Evolutionary conservation across 805 yeast genomes (phyloP).

Genomic region (Saturnispora mendoncae): DNA sequence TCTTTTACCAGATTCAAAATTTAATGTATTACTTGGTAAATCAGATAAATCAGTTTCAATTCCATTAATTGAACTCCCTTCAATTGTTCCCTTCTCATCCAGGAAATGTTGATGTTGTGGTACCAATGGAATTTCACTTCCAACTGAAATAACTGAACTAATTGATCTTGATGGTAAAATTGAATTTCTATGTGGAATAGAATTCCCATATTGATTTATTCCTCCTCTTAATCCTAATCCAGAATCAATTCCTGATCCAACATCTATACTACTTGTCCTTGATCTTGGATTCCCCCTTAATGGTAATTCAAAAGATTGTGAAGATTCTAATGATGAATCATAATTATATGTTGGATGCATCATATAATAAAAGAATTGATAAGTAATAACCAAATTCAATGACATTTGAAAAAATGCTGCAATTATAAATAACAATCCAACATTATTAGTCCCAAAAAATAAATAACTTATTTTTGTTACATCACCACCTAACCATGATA

Average conservation of each 20-base stretch:
- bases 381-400: conserved; percentile 63
- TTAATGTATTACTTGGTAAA: not conserved
- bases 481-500: conserved; percentile 90
- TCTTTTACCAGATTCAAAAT: not conserved
- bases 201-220: too few species aligned
- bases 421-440: conserved; percentile 53
- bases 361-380: conserved; percentile 61
- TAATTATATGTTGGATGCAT: conserved; percentile 10
- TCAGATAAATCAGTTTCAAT: conserved; percentile 2
- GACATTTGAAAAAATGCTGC: conserved; percentile 75
- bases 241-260: too few species aligned
- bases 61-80: not conserved
- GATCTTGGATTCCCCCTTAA: conserved; percentile 1
- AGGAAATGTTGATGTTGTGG: conserved; percentile 13
- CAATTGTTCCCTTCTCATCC: too few species aligned
- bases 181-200: too few species aligned
- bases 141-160: conserved; percentile 1
- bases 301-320: conserved; percentile 9
- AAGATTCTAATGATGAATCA: not conserved
- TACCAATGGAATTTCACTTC: conserved; percentile 1
- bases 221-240: too few species aligned
- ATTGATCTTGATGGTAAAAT: conserved; percentile 8
- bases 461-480: conserved; percentile 65
- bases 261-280: not conserved
- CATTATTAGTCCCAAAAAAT: conserved; percentile 64